Conservation (phyloP, 306 rosid genomes). For the Trifolium repens region DNA sequence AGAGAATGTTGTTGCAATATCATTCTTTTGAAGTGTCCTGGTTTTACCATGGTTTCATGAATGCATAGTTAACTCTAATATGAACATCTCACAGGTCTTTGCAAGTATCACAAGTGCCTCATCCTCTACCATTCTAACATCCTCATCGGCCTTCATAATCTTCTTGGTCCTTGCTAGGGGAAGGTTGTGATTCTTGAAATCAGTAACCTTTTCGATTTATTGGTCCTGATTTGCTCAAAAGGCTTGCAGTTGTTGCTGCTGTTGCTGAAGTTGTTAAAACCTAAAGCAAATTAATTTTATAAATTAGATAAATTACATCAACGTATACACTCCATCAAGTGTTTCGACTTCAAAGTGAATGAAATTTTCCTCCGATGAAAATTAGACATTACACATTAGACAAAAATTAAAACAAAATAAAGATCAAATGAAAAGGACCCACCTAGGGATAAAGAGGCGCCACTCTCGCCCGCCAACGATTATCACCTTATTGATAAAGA, state of each 20-base stretch:
- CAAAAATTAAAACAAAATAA: no score
- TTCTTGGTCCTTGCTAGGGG: slow-evolving; percentile 66
- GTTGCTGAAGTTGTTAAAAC: slow-evolving; percentile 60
- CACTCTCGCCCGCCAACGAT: no score
- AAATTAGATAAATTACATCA: no score
- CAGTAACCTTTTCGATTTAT: slow-evolving; percentile 57
- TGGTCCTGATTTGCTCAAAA: slow-evolving; percentile 56
- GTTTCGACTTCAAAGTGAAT: no score
- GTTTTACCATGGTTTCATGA: slow-evolving; percentile 63
- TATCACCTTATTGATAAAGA: no score
- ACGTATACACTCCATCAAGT: no score
- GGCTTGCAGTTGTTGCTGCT: slow-evolving; percentile 54
- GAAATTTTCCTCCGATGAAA: no score
- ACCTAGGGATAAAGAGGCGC: no score
- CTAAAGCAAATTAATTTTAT: no score
- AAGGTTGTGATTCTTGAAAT: slow-evolving; percentile 63
- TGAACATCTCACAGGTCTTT: slow-evolving; percentile 64
- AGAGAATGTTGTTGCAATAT: slow-evolving; percentile 59
- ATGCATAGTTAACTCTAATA: slow-evolving; percentile 57
- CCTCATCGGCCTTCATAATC: slow-evolving; percentile 65
- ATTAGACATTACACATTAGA: no score
- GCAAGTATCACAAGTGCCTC: slow-evolving; percentile 61
- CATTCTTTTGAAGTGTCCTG: slow-evolving; percentile 60
- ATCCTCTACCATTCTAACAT: slow-evolving; percentile 58
- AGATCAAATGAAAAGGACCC: no score